Percentiles rank a stretch among this genome's conserved stretches.
Conservation (phyloP, 495 filamentous ascomycete genomes). For the Annulohypoxylon moriforme region DNA sequence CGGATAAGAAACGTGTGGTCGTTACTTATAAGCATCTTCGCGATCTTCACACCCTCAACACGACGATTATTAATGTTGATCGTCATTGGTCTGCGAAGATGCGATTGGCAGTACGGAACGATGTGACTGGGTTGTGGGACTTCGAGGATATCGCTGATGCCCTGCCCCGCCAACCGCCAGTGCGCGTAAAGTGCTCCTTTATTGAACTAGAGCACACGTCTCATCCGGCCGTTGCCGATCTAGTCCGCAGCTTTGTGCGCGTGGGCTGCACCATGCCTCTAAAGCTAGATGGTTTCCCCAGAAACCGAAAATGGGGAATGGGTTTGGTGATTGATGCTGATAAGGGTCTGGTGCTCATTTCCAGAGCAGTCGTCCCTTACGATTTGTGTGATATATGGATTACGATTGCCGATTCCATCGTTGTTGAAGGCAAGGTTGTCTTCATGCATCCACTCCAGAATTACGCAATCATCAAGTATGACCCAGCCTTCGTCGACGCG, state of each 20-base stretch:
- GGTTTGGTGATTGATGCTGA: constrained; percentile 95
- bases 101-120: constrained; percentile 92
- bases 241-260: constrained; percentile 94
- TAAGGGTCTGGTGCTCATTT: constrained; percentile 93
- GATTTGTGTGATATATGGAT: constrained; percentile 96
- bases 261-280: constrained; percentile 91
- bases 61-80: constrained; percentile 91
- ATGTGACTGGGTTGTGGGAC: constrained; percentile 92
- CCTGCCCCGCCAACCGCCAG: constrained; percentile 75
- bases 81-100: constrained; percentile 96
- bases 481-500: constrained; percentile 89
- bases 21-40: constrained; percentile 95
- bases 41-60: constrained; percentile 93
- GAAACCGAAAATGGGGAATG: constrained; percentile 91
- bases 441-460: constrained; percentile 99
- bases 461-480: constrained; percentile 95
- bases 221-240: constrained; percentile 87
- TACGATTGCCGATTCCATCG: constrained; percentile 94
- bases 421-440: constrained; percentile 91
- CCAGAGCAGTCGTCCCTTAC: constrained; percentile 91
- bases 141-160: constrained; percentile 86
- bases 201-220: constrained; percentile 89
- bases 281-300: constrained; percentile 95
- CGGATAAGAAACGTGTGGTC: constrained; percentile 89
- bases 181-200: constrained; percentile 84